Percentiles rank a stretch among this genome's conserved stretches.
Evolutionary conservation across 495 filamentous ascomycete genomes (phyloP).

Genomic region (Hapsidospora chrysogenum): DNA sequence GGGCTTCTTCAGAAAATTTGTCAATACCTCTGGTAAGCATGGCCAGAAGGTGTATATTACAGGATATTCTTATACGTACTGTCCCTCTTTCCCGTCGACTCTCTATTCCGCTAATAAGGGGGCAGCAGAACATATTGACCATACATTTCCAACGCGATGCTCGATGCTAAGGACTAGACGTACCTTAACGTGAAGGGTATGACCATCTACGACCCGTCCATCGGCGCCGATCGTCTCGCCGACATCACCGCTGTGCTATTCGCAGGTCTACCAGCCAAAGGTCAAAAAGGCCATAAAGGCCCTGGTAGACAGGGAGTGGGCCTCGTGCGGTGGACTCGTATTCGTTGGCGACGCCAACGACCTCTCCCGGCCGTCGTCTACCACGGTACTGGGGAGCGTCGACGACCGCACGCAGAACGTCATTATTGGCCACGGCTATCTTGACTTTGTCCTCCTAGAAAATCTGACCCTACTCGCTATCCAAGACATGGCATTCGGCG

Average conservation of each 20-base stretch:
- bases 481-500: conserved; percentile 78
- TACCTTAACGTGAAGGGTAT: conserved; percentile 55
- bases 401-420: conserved; percentile 56
- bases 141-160: conserved; percentile 60
- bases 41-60: conserved; percentile 49
- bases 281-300: conserved; percentile 63
- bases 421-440: conserved; percentile 48
- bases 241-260: conserved; percentile 42
- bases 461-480: conserved; percentile 58
- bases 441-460: conserved; percentile 39
- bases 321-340: too few relatives aligned
- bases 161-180: conserved; percentile 46
- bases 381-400: too few relatives aligned
- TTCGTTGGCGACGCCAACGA: too few relatives aligned
- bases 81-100: too few relatives aligned
- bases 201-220: conserved; percentile 52
- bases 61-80: conserved; percentile 58
- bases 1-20: conserved; percentile 54
- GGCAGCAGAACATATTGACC: conserved; percentile 64
- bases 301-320: conserved; percentile 39
- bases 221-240: conserved; percentile 29
- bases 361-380: too few relatives aligned
- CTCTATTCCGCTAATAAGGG: too few relatives aligned
- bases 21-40: conserved; percentile 48
- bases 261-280: conserved; percentile 65